Percentiles rank a stretch among this genome's conserved stretches.
These are phyloP conservation scores for Mesotaenium endlicherianum DNA, from an alignment of 139 green algal species.

Conservation along the genomic window DNA sequence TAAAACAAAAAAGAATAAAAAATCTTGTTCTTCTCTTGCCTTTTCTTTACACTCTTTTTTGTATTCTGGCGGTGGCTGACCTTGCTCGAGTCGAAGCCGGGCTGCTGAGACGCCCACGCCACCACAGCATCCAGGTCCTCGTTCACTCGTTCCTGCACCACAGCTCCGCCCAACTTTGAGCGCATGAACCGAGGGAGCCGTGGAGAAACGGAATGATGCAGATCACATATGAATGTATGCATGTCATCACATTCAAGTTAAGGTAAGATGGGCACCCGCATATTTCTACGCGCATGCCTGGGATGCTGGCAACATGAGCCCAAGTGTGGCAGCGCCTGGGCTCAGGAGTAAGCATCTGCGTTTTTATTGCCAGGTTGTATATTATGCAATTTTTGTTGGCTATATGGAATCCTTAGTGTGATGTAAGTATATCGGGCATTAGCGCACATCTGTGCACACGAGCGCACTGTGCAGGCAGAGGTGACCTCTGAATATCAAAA, in stretches of 20 bases:
- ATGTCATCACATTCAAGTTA: not conserved
- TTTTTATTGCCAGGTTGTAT: no score
- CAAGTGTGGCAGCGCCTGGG: no score
- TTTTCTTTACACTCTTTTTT: not conserved
- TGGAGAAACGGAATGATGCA: not conserved
- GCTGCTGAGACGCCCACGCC: not conserved
- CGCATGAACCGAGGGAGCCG: not conserved
- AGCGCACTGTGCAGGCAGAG: no score
- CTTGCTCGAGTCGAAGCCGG: not conserved
- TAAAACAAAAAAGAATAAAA: not conserved
- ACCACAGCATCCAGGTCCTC: slow-evolving; percentile 15
- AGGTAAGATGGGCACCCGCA: no score
- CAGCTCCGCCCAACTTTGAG: not conserved
- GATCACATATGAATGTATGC: not conserved
- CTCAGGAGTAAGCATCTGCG: no score
- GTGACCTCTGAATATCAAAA: no score
- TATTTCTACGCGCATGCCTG: no score
- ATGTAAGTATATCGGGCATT: no score
- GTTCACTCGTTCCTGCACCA: not conserved
- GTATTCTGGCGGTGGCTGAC: not conserved
- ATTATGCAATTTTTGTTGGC: no score
- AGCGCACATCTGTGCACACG: no score
- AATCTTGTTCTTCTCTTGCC: not conserved
- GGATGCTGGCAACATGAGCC: no score
- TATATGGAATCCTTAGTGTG: no score